Base-by-base conservation (phyloP, 441 rosid genomes). In the Gossypium schwendimanii region DNA sequence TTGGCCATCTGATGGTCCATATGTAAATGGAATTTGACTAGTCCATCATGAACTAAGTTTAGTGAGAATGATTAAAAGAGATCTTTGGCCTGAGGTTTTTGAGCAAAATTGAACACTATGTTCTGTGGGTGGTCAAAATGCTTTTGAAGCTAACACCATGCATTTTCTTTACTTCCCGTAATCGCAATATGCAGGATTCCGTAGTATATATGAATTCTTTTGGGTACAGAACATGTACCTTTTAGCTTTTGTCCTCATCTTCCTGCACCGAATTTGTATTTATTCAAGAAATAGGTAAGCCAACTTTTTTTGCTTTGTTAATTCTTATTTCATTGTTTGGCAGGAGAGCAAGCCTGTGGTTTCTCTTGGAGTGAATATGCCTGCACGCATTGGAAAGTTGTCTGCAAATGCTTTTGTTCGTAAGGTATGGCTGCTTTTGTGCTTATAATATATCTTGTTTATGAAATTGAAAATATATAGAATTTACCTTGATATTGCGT, bases 381-480 rank as follows among this genome's bases (percentile, higher is more conserved):
- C 82, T 77, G 72, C 77, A 9, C 86, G 69, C 71, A 80, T 81
- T 71, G 83, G 80, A 70, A 89, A 85, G 76, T 73, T 81, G 70
- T 87, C 97, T 24, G 76, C 84, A 62, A 90, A 85, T 78, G 75
- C 80, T 73, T 88, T 90, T 82, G 85, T 87, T 82, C 71, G 28
- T 66, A 90, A 92, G 97, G 98, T 94, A 87, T 15, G 68, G n/a
- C 67, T 41, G 4, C 61, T 44, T 11, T 15, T 49, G 53, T 73
- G 52, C 70, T 53, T 64, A n/a, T 31, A 14, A 20, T 45, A 9
- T 69, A 75, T 70, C 58, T 59, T 54, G 6, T 24, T 68, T 23
- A 52, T 47, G 2, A 55, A 26, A 69, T 11, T 52, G 21, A 57
- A 50, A 63, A 41, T 12, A 9, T 15, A 20, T 33, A 23, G 44